These are phyloP conservation scores for Microsporum ferrugineum DNA, from an alignment of 2,329 filamentous ascomycete genomes.

Conservation along the genomic window DNA sequence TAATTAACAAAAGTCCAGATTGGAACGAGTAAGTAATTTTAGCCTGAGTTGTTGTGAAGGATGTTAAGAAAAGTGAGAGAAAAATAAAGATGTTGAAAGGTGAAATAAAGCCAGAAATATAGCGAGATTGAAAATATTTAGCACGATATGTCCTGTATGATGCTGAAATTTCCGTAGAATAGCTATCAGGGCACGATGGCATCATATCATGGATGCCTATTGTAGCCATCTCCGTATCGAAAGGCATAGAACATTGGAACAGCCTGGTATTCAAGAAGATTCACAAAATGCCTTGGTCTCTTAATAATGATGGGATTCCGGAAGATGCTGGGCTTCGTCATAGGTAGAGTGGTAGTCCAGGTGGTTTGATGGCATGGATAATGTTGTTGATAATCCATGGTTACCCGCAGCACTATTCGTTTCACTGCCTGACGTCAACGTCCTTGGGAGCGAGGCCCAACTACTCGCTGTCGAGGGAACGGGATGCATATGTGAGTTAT, in stretches of 20 bases:
- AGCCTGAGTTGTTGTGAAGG: neutral
- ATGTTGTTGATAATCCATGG: conserved; percentile 1
- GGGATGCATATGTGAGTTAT: conserved; percentile 21
- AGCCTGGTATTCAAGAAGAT: neutral
- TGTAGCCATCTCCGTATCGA: neutral
- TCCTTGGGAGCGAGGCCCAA: conserved; percentile 11
- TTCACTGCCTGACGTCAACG: conserved; percentile 2
- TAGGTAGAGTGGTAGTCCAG: conserved; percentile 21
- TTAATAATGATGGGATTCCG: conserved; percentile 12
- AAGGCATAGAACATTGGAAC: neutral
- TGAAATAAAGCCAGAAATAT: neutral
- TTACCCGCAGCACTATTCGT: neutral
- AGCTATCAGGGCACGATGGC: neutral
- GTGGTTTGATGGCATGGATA: conserved; percentile 17
- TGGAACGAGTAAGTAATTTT: neutral
- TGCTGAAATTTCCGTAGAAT: neutral
- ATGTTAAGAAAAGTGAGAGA: neutral
- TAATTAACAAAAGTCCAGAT: conserved; percentile 3
- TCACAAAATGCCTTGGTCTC: neutral
- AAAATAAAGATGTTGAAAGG: neutral
- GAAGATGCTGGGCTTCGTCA: conserved; percentile 10
- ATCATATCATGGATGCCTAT: neutral
- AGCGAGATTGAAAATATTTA: neutral
- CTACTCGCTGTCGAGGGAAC: conserved; percentile 15
- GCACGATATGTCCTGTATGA: neutral